Base-by-base conservation (phyloP, 495 filamentous ascomycete species). In the Hyaloscypha bicolor region DNA sequence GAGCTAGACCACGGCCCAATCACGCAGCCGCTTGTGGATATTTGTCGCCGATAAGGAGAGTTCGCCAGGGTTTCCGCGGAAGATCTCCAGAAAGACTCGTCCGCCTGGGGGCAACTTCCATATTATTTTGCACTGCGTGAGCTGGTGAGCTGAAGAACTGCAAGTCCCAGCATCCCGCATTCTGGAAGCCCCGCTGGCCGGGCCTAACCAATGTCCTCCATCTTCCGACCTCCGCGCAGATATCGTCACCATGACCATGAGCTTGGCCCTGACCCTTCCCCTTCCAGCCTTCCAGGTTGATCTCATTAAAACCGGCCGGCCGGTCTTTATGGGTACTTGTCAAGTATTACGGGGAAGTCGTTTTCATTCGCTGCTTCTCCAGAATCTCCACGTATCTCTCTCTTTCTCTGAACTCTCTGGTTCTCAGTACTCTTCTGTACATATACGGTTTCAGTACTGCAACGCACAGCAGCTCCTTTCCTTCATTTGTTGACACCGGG, bases 371-470 rank as follows among this genome's bases (percentile, higher is more conserved):
- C 30, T 32, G 21, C 9, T 56, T 56, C 19, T 30, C 21, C 32
- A 56, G n/a, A 21, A 56, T 59, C 66, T 68, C 66, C 65, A 68
- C 65, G 65, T 52, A 58, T 63, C 32, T 63, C 29, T 67, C 33
- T 62, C 22, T 9, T 55, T 58, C 35, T 21, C 51, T 22, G 19
- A 29, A 14, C 37, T 31, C 29, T 42, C 42, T 11, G 51, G 11
- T 35, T 55, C 53, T 51, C 32, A 21, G 11, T 32, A 5, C 32
- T 8, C 14, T 2, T 1, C 32, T 59, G 56, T 21, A 2, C n/a
- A 9, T 56, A n/a, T 56, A 16, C 31, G 30, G 22, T 31, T 37
- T 42, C 30, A 64, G 21, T 51, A 51, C 51, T 55, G 51, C 62
- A 64, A 37, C 9, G 16, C 42, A 48, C 16, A 48, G 42, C 42